Base-by-base conservation (phyloP, 2,329 filamentous ascomycete species). In the Aaosphaeria pasadenensis region DNA sequence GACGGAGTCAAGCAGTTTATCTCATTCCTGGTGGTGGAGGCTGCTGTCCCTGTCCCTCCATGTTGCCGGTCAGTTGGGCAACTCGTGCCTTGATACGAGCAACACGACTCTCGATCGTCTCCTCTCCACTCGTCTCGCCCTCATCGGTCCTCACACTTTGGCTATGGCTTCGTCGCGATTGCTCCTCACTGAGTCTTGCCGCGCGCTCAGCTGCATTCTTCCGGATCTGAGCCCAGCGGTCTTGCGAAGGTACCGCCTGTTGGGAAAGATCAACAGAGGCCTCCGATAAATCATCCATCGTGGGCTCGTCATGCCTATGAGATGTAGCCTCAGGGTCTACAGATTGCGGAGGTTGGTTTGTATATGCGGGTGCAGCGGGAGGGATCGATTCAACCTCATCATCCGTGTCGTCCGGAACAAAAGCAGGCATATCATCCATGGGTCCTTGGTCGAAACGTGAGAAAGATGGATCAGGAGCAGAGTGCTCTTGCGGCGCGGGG, bases 11-110 rank as follows among this genome's bases (percentile, higher is more conserved):
- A 24, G 17, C 17, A 30, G 11, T 24, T 24, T 24, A 24, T 24
- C 17, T 24, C 17, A 24, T 24, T 24, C 29, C 31, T 13, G 7
- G 30, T 33, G 39, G 39, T 36, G 9, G 33, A 36, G 9, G 13
- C 7, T 40, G 39, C 17, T 13, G 39, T 40, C 39, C 39, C 44
- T 42, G 47, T 6, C 66, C 64, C 3, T 70, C 67, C 24, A 66
- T 47, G 30, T 67, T 69, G 38, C 87, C 87, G 2, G 94, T 99
- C 60, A 99, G 75, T 70, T 96, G 91, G 45, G 94, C 94, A 49
- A 99, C 94, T 53, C 94, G 87, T 51, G 94, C 94, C 75, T 96
- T 97, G 80, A 99, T 99, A 54, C 94, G 88, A 43, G 94, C 94
- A 50, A 97, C 94, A 57, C 94, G 89, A 43, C 91, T 91, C 72